phyloP scores from a whole-genome alignment of 129 eudicot genomes.

The Kitagawia praeruptora region DNA sequence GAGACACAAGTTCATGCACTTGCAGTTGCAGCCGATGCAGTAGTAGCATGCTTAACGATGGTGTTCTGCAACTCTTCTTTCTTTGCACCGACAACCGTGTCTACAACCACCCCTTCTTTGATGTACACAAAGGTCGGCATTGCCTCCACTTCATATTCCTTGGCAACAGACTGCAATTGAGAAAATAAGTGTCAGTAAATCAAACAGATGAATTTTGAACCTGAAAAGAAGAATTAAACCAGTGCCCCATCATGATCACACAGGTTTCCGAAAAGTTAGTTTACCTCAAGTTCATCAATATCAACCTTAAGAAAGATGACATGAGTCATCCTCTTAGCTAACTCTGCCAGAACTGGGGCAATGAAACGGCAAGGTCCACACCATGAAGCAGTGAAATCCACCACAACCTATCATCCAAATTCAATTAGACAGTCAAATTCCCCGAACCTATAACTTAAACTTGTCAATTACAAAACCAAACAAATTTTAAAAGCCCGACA shows the following conservation, averaged over 20 bases:
- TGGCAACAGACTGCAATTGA: background rate
- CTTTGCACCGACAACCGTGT: conserved; percentile 14
- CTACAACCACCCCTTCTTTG: conserved; percentile 5
- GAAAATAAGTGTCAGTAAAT: background rate
- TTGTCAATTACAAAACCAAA: background rate
- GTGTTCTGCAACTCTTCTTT: background rate
- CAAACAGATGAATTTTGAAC: background rate
- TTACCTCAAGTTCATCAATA: conserved; percentile 61
- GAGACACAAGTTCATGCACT: background rate
- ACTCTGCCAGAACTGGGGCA: conserved; percentile 49
- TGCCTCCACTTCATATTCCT: conserved; percentile 7
- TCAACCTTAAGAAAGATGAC: conserved; percentile 64
- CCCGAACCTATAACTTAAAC: background rate
- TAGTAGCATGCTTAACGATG: background rate
- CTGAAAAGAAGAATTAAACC: background rate
- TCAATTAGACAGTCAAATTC: background rate
- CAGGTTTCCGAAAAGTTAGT: background rate
- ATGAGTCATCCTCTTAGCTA: conserved; percentile 38
- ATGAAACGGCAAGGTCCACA: conserved; percentile 70
- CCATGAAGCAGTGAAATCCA: conserved; percentile 83
- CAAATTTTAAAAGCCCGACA: background rate
- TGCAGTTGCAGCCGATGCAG: background rate
- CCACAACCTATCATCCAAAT: conserved; percentile 38
- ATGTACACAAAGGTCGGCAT: conserved; percentile 11
- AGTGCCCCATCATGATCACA: background rate